These are phyloP conservation scores for Xylariaceae sp. DNA, from an alignment of 2,329 filamentous ascomycete genomes.

Conservation along the genomic window DNA sequence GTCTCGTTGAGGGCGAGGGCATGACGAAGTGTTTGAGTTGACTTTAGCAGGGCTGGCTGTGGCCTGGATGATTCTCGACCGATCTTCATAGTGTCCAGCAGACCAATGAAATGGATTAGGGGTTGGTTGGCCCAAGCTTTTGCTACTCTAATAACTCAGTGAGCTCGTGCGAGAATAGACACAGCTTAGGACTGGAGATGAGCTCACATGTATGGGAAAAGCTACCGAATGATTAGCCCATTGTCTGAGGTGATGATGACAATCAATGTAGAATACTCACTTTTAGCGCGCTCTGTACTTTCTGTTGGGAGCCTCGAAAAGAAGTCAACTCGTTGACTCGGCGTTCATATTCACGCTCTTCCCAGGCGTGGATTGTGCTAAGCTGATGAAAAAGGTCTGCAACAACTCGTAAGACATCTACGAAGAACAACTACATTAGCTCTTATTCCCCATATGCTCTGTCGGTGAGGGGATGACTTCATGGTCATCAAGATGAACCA, in stretches of 20 bases:
- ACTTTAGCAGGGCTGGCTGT: slow-evolving; percentile 41
- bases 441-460: background rate
- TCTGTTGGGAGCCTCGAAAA: slow-evolving; percentile 26
- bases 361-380: slow-evolving; percentile 22
- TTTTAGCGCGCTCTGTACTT: slow-evolving; percentile 21
- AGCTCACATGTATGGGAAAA: slow-evolving; percentile 29
- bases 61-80: slow-evolving; percentile 38
- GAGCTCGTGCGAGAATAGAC: slow-evolving; percentile 1
- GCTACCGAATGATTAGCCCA: slow-evolving; percentile 18
- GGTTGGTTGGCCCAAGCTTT: slow-evolving; percentile 37
- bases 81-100: slow-evolving; percentile 47
- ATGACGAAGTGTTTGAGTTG: slow-evolving; percentile 46
- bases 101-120: slow-evolving; percentile 47
- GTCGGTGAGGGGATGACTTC: background rate
- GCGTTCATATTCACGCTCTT: slow-evolving; percentile 26
- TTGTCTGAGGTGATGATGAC: background rate
- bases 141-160: slow-evolving; percentile 16
- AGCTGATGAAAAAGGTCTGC: slow-evolving; percentile 47
- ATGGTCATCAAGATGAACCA: slow-evolving; percentile 3
- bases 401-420: slow-evolving; percentile 46
- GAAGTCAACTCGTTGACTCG: slow-evolving; percentile 20
- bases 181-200: background rate
- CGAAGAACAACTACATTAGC: slow-evolving; percentile 5
- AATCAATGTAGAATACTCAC: slow-evolving; percentile 4
- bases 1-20: slow-evolving; percentile 49